Conservation (phyloP, 257 asterid species). For the Craterostigma plantagineum region DNA sequence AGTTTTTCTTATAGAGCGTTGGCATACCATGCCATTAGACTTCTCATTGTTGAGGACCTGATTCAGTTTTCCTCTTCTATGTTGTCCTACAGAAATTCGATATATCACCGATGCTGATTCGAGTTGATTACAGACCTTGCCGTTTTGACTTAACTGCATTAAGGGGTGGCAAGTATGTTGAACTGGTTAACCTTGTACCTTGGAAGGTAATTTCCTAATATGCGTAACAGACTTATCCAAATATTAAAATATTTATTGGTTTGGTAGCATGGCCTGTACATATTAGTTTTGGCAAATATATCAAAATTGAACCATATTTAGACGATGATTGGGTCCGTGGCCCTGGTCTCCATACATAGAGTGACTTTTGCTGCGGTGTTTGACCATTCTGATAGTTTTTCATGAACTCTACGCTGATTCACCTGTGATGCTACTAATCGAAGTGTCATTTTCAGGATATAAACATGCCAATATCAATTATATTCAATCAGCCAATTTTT, state of each 20-base stretch:
- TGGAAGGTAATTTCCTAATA: conserved; percentile 59
- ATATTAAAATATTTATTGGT: too few species aligned
- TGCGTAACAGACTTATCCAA: too few species aligned
- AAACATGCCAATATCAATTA: too few species aligned
- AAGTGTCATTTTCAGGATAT: background rate
- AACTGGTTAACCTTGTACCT: conserved; percentile 83
- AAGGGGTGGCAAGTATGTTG: conserved; percentile 94
- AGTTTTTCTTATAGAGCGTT: too few species aligned
- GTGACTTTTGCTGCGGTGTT: conserved; percentile 7
- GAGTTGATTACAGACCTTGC: conserved; percentile 85
- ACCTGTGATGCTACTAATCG: too few species aligned
- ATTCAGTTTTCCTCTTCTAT: conserved; percentile 11
- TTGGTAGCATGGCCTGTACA: too few species aligned
- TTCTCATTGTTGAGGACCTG: conserved; percentile 5
- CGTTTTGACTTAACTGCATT: conserved; percentile 83
- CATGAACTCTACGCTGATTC: too few species aligned
- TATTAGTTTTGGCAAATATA: too few species aligned
- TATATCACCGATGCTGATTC: conserved; percentile 58
- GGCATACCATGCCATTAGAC: background rate
- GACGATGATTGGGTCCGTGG: background rate
- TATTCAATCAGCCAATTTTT: too few species aligned
- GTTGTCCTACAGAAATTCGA: conserved; percentile 73
- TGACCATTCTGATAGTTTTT: background rate
- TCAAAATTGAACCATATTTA: too few species aligned
- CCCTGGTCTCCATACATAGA: too few species aligned